These are phyloP conservation scores for Dendrocalamus sinicus DNA, from an alignment of 176 grass and related monocot genomes.

Conservation along the genomic window DNA sequence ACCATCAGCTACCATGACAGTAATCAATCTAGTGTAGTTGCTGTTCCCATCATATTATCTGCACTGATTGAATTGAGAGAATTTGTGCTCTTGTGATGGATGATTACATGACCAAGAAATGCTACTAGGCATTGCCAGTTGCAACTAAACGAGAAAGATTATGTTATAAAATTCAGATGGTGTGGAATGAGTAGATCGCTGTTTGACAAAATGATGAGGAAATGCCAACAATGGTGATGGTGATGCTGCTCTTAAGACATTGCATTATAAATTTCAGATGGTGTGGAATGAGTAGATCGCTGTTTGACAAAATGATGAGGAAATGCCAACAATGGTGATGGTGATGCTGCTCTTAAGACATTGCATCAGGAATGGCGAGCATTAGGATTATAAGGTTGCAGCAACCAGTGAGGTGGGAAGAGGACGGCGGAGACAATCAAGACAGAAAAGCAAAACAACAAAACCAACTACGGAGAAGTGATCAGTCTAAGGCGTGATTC, in stretches of 20 bases:
- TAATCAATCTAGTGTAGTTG: constrained; percentile 11
- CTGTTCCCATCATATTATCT: background rate
- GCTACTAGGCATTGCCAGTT: constrained; percentile 1
- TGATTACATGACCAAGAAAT: background rate
- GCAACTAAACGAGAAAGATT: background rate
- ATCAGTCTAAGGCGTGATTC: background rate
- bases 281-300: too few relatives aligned
- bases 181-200: background rate
- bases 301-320: too few relatives aligned
- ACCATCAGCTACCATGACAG: background rate
- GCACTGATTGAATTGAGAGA: background rate
- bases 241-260: background rate
- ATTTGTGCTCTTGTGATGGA: constrained; percentile 8
- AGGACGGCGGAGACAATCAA: background rate
- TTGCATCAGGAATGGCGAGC: too few relatives aligned
- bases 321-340: too few relatives aligned
- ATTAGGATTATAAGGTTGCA: background rate
- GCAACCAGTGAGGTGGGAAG: background rate
- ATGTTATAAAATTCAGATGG: background rate
- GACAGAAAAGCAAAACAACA: background rate
- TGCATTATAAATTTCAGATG: background rate
- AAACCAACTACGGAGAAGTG: background rate
- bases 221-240: background rate
- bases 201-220: background rate
- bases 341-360: background rate